These are phyloP conservation scores for Penicillium glabrum DNA, from an alignment of 2,329 filamentous ascomycete species.

Conservation along the genomic window DNA sequence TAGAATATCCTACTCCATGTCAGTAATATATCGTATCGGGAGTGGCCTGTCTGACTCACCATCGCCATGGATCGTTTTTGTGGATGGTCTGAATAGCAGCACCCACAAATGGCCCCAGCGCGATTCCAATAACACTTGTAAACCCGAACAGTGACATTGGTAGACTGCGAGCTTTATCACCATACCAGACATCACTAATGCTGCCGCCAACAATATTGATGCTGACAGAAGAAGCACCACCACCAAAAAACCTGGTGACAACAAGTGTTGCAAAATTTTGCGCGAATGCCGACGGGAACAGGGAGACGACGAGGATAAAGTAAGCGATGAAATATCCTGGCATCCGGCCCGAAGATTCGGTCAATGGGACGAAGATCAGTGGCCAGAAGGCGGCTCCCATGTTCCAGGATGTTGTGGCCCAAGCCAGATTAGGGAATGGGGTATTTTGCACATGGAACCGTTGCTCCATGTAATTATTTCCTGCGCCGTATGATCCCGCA, in stretches of 20 bases:
- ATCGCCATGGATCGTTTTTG: slow-evolving; percentile 40
- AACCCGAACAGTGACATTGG: slow-evolving; percentile 47
- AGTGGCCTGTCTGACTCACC: slow-evolving; percentile 26
- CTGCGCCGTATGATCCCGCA: slow-evolving; percentile 42
- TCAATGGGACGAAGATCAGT: slow-evolving; percentile 38
- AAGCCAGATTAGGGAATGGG: slow-evolving; percentile 34
- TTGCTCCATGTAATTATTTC: slow-evolving; percentile 31
- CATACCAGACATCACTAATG: slow-evolving; percentile 39
- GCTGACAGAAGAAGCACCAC: slow-evolving; percentile 44
- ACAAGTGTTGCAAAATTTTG: slow-evolving; percentile 48
- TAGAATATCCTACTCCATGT: slow-evolving; percentile 42
- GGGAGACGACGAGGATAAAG: slow-evolving; percentile 41
- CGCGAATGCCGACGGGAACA: slow-evolving; percentile 45
- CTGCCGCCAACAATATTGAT: slow-evolving; percentile 43
- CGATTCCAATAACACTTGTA: slow-evolving; percentile 45
- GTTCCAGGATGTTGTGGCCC: slow-evolving; percentile 38
- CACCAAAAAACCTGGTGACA: slow-evolving; percentile 46
- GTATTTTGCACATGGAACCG: slow-evolving; percentile 34
- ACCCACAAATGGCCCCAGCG: slow-evolving; percentile 47
- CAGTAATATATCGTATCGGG: background rate
- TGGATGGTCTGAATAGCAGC: slow-evolving; percentile 38
- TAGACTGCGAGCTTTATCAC: slow-evolving; percentile 40
- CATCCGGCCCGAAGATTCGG: slow-evolving; percentile 45
- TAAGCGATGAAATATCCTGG: slow-evolving; percentile 47
- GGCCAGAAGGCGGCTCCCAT: slow-evolving; percentile 42